Evolutionary conservation across 2,329 filamentous ascomycete genomes (phyloP), one percentile per base, ranked within the genome.

Genomic region (Pseudocercospora vitis): DNA sequence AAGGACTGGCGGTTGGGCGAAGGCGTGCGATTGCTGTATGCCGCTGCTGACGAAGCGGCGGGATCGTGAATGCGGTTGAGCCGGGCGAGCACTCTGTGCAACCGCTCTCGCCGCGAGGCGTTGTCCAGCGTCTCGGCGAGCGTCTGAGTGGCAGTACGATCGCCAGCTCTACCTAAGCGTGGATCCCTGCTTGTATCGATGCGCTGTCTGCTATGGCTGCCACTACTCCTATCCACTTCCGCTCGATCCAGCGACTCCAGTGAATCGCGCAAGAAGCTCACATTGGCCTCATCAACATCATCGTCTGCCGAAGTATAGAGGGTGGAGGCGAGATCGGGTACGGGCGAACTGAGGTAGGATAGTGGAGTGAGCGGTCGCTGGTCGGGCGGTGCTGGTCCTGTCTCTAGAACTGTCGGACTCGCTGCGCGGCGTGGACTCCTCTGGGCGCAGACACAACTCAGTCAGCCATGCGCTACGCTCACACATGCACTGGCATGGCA

Each of bases 11-110:
- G 69, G 60, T 75, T 76, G 14, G 81, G 65, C n/a, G 65, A 65
- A 21, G 68, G 78, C 7, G 78, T 73, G 46, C 77, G 76, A 58
- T 79, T 75, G 54, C 81, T 77, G 62, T 84, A 84, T 37, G 78
- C 76, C 21, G 56, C 32, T 7, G 58, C 54, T 12, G 58, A 40
- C 7, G 55, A 51, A 1, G 58, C 50, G 4, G 68, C 61, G 33
- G 73, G 66, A 45, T 71, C 68, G 56, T 77, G 71, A 28, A 78
- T 69, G 50, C 76, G 70, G 46, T 71, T 73, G 58, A 74, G 71
- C 28, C 73, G 65, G 16, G 70, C 72, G 59, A 81, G 75, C n/a
- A 76, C 73, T 39, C 72, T 64, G 55, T 75, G 73, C 61, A 77
- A 57, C 37, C 73, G 63, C 49, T 75, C 68, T 26, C 72, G 66